These are phyloP conservation scores for Glaciozyma martinii DNA, from an alignment of 768 basidiomycete genomes.

Conservation along the genomic window DNA sequence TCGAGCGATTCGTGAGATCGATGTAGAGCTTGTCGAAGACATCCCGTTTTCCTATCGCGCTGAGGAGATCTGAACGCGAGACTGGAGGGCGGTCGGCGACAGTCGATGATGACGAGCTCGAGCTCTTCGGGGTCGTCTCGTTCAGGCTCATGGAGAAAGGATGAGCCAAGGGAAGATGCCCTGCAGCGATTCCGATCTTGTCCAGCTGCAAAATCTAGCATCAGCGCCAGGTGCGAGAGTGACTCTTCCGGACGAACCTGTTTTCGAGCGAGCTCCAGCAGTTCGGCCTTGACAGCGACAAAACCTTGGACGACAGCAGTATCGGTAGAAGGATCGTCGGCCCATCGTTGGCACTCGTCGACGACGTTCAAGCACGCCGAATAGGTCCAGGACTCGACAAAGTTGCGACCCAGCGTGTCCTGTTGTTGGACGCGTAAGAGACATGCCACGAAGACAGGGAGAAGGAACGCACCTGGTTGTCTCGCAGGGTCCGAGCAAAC, in stretches of 20 bases:
- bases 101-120: neutral
- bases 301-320: conserved; percentile 48
- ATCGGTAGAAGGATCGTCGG: conserved; percentile 45
- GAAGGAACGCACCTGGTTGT: conserved; percentile 53
- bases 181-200: conserved; percentile 62
- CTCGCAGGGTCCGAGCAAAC: conserved; percentile 66
- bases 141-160: conserved; percentile 59
- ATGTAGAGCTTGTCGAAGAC: conserved; percentile 72
- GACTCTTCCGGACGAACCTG: conserved; percentile 50
- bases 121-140: conserved; percentile 34
- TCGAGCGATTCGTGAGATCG: conserved; percentile 63
- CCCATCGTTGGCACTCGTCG: conserved; percentile 68
- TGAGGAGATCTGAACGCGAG: conserved; percentile 22
- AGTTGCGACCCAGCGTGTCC: conserved; percentile 46
- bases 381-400: conserved; percentile 89
- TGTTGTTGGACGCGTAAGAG: neutral
- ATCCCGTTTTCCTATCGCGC: conserved; percentile 42
- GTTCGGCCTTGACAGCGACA: conserved; percentile 74
- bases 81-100: conserved; percentile 15
- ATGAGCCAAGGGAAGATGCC: conserved; percentile 59
- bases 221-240: neutral
- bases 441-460: neutral
- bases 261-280: conserved; percentile 73
- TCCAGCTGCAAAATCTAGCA: conserved; percentile 54
- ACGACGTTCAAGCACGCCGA: conserved; percentile 77